Base-by-base conservation (phyloP, 2,329 filamentous ascomycete genomes). In the Zymoseptoria tritici region DNA sequence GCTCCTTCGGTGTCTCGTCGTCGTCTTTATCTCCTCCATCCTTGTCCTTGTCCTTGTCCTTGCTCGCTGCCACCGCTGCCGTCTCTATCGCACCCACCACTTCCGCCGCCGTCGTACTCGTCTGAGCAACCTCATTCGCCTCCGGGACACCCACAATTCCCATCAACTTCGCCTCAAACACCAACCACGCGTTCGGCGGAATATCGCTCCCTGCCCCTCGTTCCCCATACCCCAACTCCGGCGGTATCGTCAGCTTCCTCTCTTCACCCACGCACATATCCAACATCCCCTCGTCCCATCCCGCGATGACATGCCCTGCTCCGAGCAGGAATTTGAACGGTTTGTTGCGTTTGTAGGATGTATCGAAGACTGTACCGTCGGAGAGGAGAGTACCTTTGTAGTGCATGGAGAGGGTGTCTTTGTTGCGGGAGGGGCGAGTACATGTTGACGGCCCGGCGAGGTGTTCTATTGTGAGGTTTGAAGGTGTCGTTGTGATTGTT, bases 181-280 rank as follows among this genome's bases (percentile, higher is more conserved):
- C 85, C 71, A 97, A 77, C 60, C 90, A 95, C 67, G 89, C 85
- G 31, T 86, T 87, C 4, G 83, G 85, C 19, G 92, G 91, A 71
- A 97, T 97, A 2, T 67, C 46, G 8, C 54, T 50, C 1, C 91
- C 91, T 73, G 90, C 83, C 46, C 76, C 81, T 57, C 85, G 81
- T 63, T 87, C 79, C 55, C 94, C 94, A 75, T 97, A 99, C 54
- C 85, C 94, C 71, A 88, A 79, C 71, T 87, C 84, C 20, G 93
- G 90, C n/a, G 91, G 91, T 59, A 99, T 94, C 20, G 88, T 97
- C 74, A 99, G 78, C 58, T 85, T 93, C 75, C 76, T 84, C 81
- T 92, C 93, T 81, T 97, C 93, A 63, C 94, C 93, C 68, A 95
- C 88, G 77, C 94, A 97, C 92, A 97, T 97, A 71, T 90, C 90